These are phyloP conservation scores for Aspergillus neoniger DNA, from an alignment of 2,329 filamentous ascomycete species.

Conservation along the genomic window DNA sequence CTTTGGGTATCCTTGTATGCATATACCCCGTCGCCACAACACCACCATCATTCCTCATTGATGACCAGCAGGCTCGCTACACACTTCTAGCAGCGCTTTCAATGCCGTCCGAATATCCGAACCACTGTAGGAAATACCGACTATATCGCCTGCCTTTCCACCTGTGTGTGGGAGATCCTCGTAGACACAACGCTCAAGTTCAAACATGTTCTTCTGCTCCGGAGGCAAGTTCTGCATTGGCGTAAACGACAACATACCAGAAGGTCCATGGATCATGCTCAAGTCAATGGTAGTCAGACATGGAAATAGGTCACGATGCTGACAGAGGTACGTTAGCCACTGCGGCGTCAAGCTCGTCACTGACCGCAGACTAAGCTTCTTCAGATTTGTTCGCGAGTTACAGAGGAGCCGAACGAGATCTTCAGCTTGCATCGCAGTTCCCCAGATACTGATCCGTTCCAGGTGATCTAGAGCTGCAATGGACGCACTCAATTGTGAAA, in stretches of 20 bases:
- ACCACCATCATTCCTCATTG: background rate
- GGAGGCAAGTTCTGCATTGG: background rate
- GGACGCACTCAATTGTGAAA: conserved; percentile 6
- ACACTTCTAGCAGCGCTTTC: background rate
- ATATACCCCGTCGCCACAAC: background rate
- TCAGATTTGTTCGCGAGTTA: conserved; percentile 4
- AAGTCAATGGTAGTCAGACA: conserved; percentile 5
- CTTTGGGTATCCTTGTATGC: background rate
- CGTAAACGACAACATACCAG: background rate
- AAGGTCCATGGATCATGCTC: background rate
- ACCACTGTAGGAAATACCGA: background rate
- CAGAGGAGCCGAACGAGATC: conserved; percentile 9
- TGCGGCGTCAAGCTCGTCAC: conserved; percentile 4
- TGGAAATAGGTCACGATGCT: conserved; percentile 7
- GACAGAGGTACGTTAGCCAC: background rate
- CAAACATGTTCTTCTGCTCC: background rate
- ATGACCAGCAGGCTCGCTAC: background rate
- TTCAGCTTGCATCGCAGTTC: conserved; percentile 1
- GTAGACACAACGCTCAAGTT: background rate
- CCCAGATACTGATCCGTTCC: conserved; percentile 11
- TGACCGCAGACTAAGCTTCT: background rate
- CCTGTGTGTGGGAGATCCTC: background rate
- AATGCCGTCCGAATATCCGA: background rate
- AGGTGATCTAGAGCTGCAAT: background rate
- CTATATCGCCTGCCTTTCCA: background rate